Evolutionary conservation across 306 rosid species (phyloP).

Genomic region (Cicer judaicum): DNA sequence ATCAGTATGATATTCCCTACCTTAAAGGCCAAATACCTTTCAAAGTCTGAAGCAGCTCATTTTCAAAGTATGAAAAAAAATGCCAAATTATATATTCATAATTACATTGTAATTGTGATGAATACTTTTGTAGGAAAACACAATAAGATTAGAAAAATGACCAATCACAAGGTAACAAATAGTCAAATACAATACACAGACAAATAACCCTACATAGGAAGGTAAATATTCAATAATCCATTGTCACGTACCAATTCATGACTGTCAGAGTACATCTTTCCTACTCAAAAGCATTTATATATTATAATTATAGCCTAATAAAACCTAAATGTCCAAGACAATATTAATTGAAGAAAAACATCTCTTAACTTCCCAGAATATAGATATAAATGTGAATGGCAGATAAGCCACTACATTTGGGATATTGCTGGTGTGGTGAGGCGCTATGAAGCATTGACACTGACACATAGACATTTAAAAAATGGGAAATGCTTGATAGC

Average conservation of each 20-base stretch:
- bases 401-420: background rate
- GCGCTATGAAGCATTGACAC: background rate
- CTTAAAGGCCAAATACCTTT: constrained; percentile 6
- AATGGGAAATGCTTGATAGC: too few relatives aligned
- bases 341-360: background rate
- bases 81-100: background rate
- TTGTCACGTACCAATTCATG: background rate
- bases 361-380: background rate
- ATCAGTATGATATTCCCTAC: background rate
- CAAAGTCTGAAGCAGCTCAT: constrained; percentile 27
- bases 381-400: background rate
- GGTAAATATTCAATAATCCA: background rate
- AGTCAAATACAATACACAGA: background rate
- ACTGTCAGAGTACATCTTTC: background rate
- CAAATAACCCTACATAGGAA: background rate
- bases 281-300: background rate
- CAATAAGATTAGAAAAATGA: background rate
- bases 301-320: background rate
- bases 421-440: background rate
- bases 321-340: constrained; percentile 7
- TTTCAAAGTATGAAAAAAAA: constrained; percentile 4
- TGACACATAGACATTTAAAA: too few relatives aligned
- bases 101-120: background rate
- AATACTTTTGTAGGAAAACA: background rate
- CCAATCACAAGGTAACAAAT: background rate